Evolutionary conservation across 495 filamentous ascomycete genomes (phyloP), one percentile per base, ranked within the genome.

Genomic region (Penicillium paxilli): DNA sequence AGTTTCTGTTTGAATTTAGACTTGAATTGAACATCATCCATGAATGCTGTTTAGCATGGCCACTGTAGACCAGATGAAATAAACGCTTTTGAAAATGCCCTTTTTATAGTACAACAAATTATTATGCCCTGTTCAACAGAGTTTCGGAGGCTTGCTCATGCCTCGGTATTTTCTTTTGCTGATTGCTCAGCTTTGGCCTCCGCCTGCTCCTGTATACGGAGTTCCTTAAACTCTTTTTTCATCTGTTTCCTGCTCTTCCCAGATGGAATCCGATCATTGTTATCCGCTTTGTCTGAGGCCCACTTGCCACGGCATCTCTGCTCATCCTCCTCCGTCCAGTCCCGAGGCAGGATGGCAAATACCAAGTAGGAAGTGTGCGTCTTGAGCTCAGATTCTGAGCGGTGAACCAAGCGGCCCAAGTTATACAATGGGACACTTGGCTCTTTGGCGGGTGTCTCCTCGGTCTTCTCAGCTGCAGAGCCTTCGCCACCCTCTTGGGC

Each of bases 341-440:
- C 87, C 45, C 83, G 76, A 11, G 95, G 95, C 48, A 99, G 71
- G 5, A 94, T 73, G 1, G 95, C 94, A 80, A 99, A 98, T 5
- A 95, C 88, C 14, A 99, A 79, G 69, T 98, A 99, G 11, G 86
- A 91, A 0, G 94, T 99, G 70, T 99, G 94, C 9, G 85, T 92
- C 80, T 96, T 96, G 25, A 97, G 69, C 72, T 99, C 92, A 1
- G 85, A 78, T 72, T 98, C 94, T 5, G 86, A 81, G 21, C 91
- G 83, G 55, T 92, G 89, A 9, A 88, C 77, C 49, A 97, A 58
- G 17, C 84, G 82, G 5, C 94, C 94, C 35, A 90, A 84, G 54
- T 75, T 75, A 47, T 79, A 85, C 12, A 71, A 9, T 1, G 71
- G 69, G 12, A 55, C 19, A 6, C 59, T 35, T 10, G 59, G 47